phyloP scores from a whole-genome alignment of 495 filamentous ascomycete genomes.

The Daldinia bambusicola region DNA sequence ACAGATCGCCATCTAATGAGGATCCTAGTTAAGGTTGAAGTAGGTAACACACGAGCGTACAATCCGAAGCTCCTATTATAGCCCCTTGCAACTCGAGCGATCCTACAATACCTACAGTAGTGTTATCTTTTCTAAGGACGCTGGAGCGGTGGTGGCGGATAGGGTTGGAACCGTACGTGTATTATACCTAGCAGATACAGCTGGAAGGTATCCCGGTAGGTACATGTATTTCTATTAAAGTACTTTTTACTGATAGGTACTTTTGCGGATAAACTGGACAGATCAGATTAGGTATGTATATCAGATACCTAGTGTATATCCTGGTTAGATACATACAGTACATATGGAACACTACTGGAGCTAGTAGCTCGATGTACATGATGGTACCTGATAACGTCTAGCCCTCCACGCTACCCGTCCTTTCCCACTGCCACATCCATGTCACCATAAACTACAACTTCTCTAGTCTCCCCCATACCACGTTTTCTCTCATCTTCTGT shows the following conservation, averaged over 20 bases:
- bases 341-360: background rate
- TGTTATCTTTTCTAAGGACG: slow-evolving; percentile 2
- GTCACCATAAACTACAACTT: slow-evolving; percentile 37
- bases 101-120: slow-evolving; percentile 4
- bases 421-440: slow-evolving; percentile 17
- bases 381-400: slow-evolving; percentile 39
- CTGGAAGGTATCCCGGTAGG: too few relatives aligned
- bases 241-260: background rate
- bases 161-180: too few relatives aligned
- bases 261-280: background rate
- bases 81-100: slow-evolving; percentile 1
- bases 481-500: slow-evolving; percentile 12
- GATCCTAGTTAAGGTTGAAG: slow-evolving; percentile 1
- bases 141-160: slow-evolving; percentile 6
- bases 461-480: slow-evolving; percentile 17
- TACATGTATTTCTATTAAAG: too few relatives aligned
- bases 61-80: slow-evolving; percentile 3
- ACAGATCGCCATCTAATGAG: slow-evolving; percentile 4
- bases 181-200: too few relatives aligned
- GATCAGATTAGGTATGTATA: too few relatives aligned
- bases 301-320: too few relatives aligned
- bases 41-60: background rate
- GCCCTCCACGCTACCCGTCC: slow-evolving; percentile 16
- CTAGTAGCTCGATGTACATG: slow-evolving; percentile 26
- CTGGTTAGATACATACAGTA: slow-evolving; percentile 27